phyloP scores from a whole-genome alignment of 352 stramenopile species.

The Phytopythium ostracodes region DNA sequence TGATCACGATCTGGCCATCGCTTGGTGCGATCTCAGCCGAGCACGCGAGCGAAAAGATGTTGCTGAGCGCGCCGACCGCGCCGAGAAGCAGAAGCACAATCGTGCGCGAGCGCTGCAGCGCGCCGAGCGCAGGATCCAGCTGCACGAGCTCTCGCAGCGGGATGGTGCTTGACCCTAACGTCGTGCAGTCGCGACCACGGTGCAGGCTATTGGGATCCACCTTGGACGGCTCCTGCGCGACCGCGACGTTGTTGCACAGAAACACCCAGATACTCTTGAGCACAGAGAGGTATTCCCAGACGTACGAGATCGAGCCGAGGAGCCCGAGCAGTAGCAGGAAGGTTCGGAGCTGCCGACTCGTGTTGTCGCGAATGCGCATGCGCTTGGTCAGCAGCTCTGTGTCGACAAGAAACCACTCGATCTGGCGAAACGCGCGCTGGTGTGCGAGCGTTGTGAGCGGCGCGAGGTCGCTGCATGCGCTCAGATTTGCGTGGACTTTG shows the following conservation, averaged over 20 bases:
- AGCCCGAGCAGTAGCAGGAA: constrained; percentile 33
- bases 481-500: too few species aligned
- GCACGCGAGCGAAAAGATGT: constrained; percentile 33
- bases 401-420: constrained; percentile 32
- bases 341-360: constrained; percentile 31
- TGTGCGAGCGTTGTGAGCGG: constrained; percentile 18
- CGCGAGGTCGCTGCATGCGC: constrained; percentile 6
- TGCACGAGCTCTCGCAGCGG: too few species aligned
- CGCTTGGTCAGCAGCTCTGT: constrained; percentile 17
- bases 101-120: constrained; percentile 23
- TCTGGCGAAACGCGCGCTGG: constrained; percentile 23
- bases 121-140: constrained; percentile 22
- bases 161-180: too few species aligned
- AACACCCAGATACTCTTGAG: too few species aligned
- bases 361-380: constrained; percentile 37
- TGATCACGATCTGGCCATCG: too few species aligned
- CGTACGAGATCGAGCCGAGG: constrained; percentile 28
- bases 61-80: constrained; percentile 29
- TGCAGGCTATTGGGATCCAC: too few species aligned
- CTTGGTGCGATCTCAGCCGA: constrained; percentile 9
- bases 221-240: too few species aligned
- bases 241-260: too few species aligned
- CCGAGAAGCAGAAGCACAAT: constrained; percentile 34
- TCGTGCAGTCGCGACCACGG: too few species aligned
- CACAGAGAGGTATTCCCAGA: constrained; percentile 23